Evolutionary conservation across 2,329 filamentous ascomycete genomes (phyloP), one percentile per base, ranked within the genome.

Genomic region (Colletotrichum sojae): DNA sequence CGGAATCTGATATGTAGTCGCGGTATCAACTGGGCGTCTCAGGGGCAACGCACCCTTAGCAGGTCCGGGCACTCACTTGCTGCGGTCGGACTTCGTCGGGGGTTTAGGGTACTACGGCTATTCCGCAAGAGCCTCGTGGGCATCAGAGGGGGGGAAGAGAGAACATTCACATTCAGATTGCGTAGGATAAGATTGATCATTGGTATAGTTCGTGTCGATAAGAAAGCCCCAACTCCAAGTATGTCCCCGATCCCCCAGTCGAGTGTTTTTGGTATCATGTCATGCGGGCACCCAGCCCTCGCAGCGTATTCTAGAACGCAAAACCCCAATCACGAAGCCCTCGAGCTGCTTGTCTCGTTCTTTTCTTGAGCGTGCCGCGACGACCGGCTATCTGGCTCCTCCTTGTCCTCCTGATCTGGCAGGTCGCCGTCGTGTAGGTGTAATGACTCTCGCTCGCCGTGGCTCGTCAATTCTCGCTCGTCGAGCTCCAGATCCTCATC

Each of bases 241-340:
- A 49, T 59, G 15, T n/a, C 39, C 12, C 1, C 25, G 25, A 16
- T n/a, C 25, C 13, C 45, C 27, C 16, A 2, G 9, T 52, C 25
- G 16, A 27, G 16, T 52, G 57, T 16, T 27, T 36, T 45, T 53
- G 58, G 48, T 61, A 61, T 61, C 58, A 40, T 53, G 15, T 27
- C 55, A n/a, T 59, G n/a, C 27, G 36, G 15, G 25, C 56, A 59
- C 48, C 1, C 43, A 52, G 36, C 36, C 56, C 40, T 43, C 40
- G 40, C 25, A 13, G n/a, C 36, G 16, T 22, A 27, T 5, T 60
- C 45, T 51, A 51, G 13, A 12, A 40, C 18, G 10, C 2, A 36
- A 36, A 36, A 36, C 10, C 31, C 25, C 16, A 4, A 31, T 61
- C 52, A 53, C 20, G 48, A 15, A 20, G 18, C n/a, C 31, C 12